Conservation (phyloP, 179 eudicot genomes). For the Sideroxylon spinosum region DNA sequence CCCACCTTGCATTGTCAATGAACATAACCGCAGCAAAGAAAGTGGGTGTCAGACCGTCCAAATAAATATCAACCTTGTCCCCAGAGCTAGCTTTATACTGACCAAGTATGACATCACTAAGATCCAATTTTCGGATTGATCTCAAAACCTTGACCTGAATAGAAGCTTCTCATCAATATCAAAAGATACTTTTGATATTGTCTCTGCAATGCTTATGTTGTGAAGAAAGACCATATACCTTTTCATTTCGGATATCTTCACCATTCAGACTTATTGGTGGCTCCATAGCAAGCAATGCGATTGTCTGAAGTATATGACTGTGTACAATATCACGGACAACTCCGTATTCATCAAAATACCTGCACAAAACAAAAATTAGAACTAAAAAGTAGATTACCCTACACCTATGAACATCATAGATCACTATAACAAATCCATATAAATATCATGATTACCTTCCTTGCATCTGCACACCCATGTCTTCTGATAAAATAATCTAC, state of each 20-base stretch:
- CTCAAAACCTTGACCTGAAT: conserved; percentile 36
- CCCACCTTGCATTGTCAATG: conserved; percentile 33
- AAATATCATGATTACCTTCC: conserved; percentile 21
- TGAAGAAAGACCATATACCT: conserved; percentile 15
- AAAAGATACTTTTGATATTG: background rate
- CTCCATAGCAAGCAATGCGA: conserved; percentile 37
- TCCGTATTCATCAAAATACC: conserved; percentile 29
- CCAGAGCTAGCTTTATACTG: conserved; percentile 23
- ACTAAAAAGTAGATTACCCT: background rate
- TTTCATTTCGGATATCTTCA: conserved; percentile 36
- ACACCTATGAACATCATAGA: background rate
- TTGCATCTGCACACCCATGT: conserved; percentile 19
- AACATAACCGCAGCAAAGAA: conserved; percentile 31
- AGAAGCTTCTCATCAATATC: conserved; percentile 6
- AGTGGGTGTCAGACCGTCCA: conserved; percentile 21
- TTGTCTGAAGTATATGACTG: conserved; percentile 29
- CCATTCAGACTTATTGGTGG: conserved; percentile 33
- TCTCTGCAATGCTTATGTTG: background rate
- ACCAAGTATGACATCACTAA: conserved; percentile 25
- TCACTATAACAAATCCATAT: background rate
- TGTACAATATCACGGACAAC: conserved; percentile 28
- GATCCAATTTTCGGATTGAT: conserved; percentile 29
- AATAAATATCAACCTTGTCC: conserved; percentile 23
- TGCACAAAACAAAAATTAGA: conserved; percentile 9
- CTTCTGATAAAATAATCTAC: conserved; percentile 30